A percentile compares a stretch with the other conserved stretches of the same genome.
phyloP scores from a whole-genome alignment of 2,329 filamentous ascomycete genomes.

The Samsoniella hepiali region DNA sequence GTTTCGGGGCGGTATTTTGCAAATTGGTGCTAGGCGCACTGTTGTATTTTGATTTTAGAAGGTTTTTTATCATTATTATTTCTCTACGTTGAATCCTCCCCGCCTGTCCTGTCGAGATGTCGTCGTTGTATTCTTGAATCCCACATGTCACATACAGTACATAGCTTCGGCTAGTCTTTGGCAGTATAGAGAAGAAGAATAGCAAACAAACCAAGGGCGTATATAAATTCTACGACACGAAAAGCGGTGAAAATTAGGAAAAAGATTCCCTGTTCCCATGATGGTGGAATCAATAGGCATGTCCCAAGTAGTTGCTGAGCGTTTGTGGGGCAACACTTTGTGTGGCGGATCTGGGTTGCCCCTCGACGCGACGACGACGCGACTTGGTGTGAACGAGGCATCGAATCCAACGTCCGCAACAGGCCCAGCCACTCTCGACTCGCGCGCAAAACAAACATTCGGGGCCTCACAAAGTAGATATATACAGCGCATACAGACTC shows the following conservation, averaged over 20 bases:
- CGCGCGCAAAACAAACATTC: background rate
- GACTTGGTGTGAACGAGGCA: background rate
- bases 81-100: background rate
- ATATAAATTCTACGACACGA: too few species aligned
- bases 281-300: too few species aligned
- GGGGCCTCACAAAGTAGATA: background rate
- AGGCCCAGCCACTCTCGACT: background rate
- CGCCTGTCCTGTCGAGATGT: background rate
- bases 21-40: slow-evolving; percentile 5
- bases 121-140: background rate
- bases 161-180: too few species aligned
- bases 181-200: too few species aligned
- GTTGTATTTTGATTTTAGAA: background rate
- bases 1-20: background rate
- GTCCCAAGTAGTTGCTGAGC: too few species aligned
- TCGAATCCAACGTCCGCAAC: background rate
- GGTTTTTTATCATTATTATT: background rate
- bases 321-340: background rate
- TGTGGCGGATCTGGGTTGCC: background rate
- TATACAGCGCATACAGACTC: background rate
- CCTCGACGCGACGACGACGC: slow-evolving; percentile 4
- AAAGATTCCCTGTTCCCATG: too few species aligned
- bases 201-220: too few species aligned
- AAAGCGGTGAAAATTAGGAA: too few species aligned
- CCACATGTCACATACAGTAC: too few species aligned